Conservation (phyloP, 1,139 yeast genomes). For the Trichomonascaceae sp. region DNA sequence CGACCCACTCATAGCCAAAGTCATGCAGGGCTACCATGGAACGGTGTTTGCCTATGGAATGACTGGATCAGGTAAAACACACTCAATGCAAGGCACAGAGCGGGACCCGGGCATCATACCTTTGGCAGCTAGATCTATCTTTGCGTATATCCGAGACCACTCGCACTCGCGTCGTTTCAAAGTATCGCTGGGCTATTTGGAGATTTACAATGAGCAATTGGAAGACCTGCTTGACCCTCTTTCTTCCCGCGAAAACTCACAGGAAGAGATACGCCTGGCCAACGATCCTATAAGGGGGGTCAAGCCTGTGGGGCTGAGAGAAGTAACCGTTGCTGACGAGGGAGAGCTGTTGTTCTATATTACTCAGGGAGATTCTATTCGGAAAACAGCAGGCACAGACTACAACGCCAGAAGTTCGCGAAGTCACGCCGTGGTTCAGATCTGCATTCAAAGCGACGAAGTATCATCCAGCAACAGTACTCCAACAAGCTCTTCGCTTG, state of each 20-base stretch:
- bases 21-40: slow-evolving; percentile 72
- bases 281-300: slow-evolving; percentile 68
- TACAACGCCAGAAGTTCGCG: slow-evolving; percentile 74
- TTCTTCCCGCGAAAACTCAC: slow-evolving; percentile 7
- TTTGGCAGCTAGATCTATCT: slow-evolving; percentile 56
- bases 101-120: slow-evolving; percentile 69
- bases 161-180: slow-evolving; percentile 26
- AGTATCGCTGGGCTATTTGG: slow-evolving; percentile 61
- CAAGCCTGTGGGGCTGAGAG: slow-evolving; percentile 61
- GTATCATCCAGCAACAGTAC: slow-evolving; percentile 16
- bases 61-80: slow-evolving; percentile 95
- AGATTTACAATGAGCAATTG: slow-evolving; percentile 80
- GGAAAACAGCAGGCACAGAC: slow-evolving; percentile 83
- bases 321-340: slow-evolving; percentile 42
- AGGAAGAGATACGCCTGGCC: slow-evolving; percentile 51
- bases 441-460: slow-evolving; percentile 38
- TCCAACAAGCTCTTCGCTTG: slow-evolving; percentile 24
- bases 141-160: slow-evolving; percentile 32
- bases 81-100: slow-evolving; percentile 69
- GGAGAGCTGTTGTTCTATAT: slow-evolving; percentile 51
- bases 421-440: slow-evolving; percentile 82
- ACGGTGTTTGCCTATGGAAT: slow-evolving; percentile 81
- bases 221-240: slow-evolving; percentile 43
- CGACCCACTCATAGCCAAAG: slow-evolving; percentile 46
- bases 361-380: slow-evolving; percentile 53